phyloP scores from a whole-genome alignment of 164 flowering plant genomes.

The Nelumbo lutea region DNA sequence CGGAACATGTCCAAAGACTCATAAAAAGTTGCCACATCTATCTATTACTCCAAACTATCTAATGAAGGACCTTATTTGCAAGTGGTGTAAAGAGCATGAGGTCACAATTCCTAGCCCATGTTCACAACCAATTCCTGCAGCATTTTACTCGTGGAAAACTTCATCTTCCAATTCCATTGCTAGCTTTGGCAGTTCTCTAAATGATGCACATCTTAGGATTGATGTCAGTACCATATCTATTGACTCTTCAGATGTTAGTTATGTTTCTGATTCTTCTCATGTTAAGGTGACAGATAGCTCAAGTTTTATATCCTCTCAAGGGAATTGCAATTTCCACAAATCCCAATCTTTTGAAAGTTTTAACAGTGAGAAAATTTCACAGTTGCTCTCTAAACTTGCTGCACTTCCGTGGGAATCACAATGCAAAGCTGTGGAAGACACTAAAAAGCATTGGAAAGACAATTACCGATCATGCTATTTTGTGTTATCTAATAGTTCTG shows the following conservation, averaged over 20 bases:
- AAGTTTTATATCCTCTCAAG: constrained; percentile 10
- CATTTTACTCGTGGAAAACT: constrained; percentile 9
- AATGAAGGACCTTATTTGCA: constrained; percentile 54
- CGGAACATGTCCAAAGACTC: constrained; percentile 70
- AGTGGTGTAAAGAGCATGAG: constrained; percentile 51
- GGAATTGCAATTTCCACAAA: constrained; percentile 13
- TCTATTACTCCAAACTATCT: constrained; percentile 47
- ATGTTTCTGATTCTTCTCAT: constrained; percentile 26
- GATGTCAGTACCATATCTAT: constrained; percentile 54
- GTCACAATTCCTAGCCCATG: constrained; percentile 23
- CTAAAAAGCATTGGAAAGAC: constrained; percentile 26
- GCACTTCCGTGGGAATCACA: constrained; percentile 52
- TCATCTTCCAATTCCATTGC: constrained; percentile 23
- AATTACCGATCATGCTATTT: constrained; percentile 26
- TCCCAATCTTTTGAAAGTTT: constrained; percentile 13
- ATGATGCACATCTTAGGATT: constrained; percentile 36
- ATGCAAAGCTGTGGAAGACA: constrained; percentile 40
- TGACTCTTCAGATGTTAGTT: constrained; percentile 40
- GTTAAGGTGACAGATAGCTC: constrained; percentile 14
- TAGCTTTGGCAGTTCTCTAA: constrained; percentile 50
- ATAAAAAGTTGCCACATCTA: constrained; percentile 34
- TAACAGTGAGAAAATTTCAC: constrained; percentile 11
- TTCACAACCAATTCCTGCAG: constrained; percentile 16
- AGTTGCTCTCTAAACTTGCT: constrained; percentile 28
- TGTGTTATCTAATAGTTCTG: constrained; percentile 32